phyloP scores from a whole-genome alignment of 2,329 filamentous ascomycete species.

The Plectosphaerella plurivora region DNA sequence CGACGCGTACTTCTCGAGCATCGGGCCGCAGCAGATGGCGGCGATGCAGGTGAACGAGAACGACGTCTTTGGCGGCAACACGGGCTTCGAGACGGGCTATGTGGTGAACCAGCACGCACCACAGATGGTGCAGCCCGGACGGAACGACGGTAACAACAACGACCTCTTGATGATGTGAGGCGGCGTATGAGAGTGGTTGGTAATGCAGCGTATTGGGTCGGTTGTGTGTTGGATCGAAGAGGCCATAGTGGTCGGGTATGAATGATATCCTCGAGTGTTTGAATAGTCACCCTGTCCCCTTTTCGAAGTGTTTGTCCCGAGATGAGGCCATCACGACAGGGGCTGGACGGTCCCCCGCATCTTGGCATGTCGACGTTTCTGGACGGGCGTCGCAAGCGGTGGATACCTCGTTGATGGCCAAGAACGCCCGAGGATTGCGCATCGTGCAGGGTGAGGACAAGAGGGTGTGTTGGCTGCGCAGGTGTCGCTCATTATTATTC shows the following conservation, averaged over 20 bases:
- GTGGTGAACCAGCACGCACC: constrained; percentile 81
- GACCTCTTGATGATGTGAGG: constrained; percentile 63
- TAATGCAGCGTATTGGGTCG: no score
- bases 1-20: constrained; percentile 81
- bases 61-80: constrained; percentile 60
- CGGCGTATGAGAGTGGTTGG: neutral
- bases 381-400: no score
- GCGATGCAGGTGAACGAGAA: constrained; percentile 63
- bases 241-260: neutral
- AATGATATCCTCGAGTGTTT: neutral
- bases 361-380: no score
- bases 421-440: no score
- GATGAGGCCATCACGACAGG: neutral
- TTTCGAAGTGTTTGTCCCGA: neutral
- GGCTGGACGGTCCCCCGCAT: no score
- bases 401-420: no score
- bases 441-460: no score
- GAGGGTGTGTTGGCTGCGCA: no score
- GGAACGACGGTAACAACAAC: constrained; percentile 60
- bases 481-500: no score
- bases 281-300: neutral
- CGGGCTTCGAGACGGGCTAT: constrained; percentile 49
- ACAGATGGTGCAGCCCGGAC: constrained; percentile 67
- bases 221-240: neutral
- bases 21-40: constrained; percentile 71